Evolutionary conservation across 2,329 filamentous ascomycete genomes (phyloP), one percentile per base, ranked within the genome.

Genomic region (Aspergillus hortae): DNA sequence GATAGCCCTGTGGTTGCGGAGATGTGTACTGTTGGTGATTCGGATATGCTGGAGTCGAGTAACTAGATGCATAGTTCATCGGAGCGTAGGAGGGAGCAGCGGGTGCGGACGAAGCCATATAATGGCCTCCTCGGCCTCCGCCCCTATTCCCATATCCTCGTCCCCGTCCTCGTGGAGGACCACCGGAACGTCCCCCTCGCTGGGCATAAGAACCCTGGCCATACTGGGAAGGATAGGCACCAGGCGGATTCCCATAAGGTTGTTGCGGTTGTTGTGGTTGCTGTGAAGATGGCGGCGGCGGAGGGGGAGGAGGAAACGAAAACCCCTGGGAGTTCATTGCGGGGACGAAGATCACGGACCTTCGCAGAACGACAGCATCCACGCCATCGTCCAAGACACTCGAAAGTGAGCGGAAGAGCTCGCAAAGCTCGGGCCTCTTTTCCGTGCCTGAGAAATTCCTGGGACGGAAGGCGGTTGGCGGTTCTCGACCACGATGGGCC

Each of bases 301-400:
- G 74, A 15, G 74, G 74, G 32, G 74, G 74, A 17, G 73, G 74
- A 53, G 74, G 74, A 57, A 76, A 77, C 40, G 74, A 70, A 61
- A 77, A 77, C 23, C 69, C 71, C 62, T 74, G 68, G 47, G 71
- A 65, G 59, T 62, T 68, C 71, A 74, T 74, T 49, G 49, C 63
- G 56, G 53, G 56, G 59, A 50, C 17, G 51, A 58, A 56, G 57
- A 56, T 48, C 55, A 49, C 48, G 46, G 56, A 57, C 54, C 61
- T 66, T 62, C 55, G 36, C 56, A 56, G 56, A 58, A 48, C 59
- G 50, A 61, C 56, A 60, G 49, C 55, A 56, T 59, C 44, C 51
- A 56, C 56, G 48, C 61, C 61, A 61, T 62, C 56, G 55, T 65
- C 60, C 56, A 56, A 48, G 63, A 65, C 64, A 65, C 64, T 49